Evolutionary conservation across 108 stramenopile genomes (phyloP).

Genomic region (Nannochloropsis gaditana): DNA sequence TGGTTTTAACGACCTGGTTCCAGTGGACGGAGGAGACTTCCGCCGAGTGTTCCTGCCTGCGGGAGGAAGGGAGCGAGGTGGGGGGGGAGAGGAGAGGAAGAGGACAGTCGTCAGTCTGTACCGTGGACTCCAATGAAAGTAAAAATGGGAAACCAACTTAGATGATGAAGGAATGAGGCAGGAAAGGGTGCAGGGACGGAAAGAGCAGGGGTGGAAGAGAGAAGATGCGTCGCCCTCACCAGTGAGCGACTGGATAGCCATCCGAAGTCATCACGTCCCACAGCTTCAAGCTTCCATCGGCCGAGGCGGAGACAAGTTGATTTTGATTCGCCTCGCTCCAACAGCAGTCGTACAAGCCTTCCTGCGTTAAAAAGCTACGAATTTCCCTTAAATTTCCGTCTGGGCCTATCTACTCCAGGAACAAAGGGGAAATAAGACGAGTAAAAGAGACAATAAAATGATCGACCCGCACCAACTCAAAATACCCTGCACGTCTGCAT

Average conservation of each 20-base stretch:
- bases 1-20: constrained; percentile 49
- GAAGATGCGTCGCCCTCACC: constrained; percentile 42
- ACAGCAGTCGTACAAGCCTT: constrained; percentile 48
- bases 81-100: neutral
- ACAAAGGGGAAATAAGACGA: neutral
- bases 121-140: too few relatives aligned
- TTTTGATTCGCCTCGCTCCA: constrained; percentile 52
- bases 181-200: neutral
- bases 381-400: constrained; percentile 18
- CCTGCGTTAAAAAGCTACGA: constrained; percentile 54
- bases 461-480: neutral
- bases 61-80: neutral
- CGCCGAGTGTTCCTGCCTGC: neutral
- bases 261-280: constrained; percentile 45
- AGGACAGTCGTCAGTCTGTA: too few relatives aligned
- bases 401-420: neutral
- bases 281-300: constrained; percentile 44
- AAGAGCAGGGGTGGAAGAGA: neutral
- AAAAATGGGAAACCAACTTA: neutral
- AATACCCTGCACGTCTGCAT: neutral
- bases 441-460: neutral
- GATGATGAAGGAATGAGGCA: neutral
- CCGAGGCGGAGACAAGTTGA: constrained; percentile 47
- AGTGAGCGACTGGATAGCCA: constrained; percentile 48
- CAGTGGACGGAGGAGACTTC: constrained; percentile 55